These are phyloP conservation scores for Postia placenta DNA, from an alignment of 768 basidiomycete species.

Conservation along the genomic window DNA sequence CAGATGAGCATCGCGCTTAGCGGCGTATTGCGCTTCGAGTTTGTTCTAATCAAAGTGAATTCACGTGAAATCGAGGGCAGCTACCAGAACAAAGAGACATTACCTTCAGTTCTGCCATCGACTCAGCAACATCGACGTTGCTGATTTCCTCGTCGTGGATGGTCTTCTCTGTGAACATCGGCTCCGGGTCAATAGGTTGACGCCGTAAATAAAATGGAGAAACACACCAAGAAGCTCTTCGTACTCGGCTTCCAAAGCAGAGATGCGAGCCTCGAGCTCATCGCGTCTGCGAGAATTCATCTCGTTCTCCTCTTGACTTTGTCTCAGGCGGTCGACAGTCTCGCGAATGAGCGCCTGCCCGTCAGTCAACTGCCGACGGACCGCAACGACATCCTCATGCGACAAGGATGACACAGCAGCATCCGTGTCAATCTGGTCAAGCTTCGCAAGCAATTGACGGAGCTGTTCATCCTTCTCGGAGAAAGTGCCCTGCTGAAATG, in stretches of 20 bases:
- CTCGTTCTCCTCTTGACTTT: slow-evolving; percentile 91
- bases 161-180: slow-evolving; percentile 64
- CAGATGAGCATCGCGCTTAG: slow-evolving; percentile 85
- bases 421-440: slow-evolving; percentile 74
- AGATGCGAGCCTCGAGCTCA: slow-evolving; percentile 80
- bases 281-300: slow-evolving; percentile 74
- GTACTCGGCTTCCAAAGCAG: slow-evolving; percentile 85
- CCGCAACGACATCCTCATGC: slow-evolving; percentile 70
- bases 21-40: slow-evolving; percentile 88
- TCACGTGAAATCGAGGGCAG: slow-evolving; percentile 14
- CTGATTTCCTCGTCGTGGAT: slow-evolving; percentile 85
- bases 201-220: slow-evolving; percentile 5
- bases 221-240: slow-evolving; percentile 89
- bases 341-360: slow-evolving; percentile 83
- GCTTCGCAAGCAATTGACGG: slow-evolving; percentile 74
- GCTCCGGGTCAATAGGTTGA: slow-evolving; percentile 4
- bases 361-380: slow-evolving; percentile 85
- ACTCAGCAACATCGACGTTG: slow-evolving; percentile 76
- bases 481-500: slow-evolving; percentile 75
- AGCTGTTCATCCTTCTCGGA: slow-evolving; percentile 95
- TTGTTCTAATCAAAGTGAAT: slow-evolving; percentile 54
- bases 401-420: slow-evolving; percentile 50
- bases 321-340: slow-evolving; percentile 81
- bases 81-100: slow-evolving; percentile 11
- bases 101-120: slow-evolving; percentile 89